phyloP scores from a whole-genome alignment of 768 basidiomycete species.

The Suillus tomentosus region DNA sequence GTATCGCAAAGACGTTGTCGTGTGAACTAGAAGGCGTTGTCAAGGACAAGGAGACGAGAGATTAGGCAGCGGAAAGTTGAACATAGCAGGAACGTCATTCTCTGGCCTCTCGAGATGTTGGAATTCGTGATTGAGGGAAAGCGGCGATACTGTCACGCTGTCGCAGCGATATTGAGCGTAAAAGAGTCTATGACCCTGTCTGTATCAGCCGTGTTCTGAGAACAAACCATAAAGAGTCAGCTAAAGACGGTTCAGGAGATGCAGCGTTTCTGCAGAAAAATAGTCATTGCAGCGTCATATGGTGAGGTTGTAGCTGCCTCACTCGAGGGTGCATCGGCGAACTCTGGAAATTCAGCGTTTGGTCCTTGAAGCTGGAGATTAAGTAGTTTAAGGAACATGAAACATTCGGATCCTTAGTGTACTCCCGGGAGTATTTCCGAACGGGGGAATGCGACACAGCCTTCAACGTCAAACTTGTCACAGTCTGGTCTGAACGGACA shows the following conservation, averaged over 20 bases:
- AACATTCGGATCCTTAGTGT: background rate
- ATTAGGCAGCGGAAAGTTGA: background rate
- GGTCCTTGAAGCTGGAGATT: background rate
- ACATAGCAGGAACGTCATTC: background rate
- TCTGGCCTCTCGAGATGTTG: background rate
- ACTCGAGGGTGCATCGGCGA: background rate
- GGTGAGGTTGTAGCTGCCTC: no score
- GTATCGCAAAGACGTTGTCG: background rate
- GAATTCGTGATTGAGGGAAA: background rate
- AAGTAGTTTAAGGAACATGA: background rate
- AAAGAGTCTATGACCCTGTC: background rate
- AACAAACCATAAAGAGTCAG: background rate
- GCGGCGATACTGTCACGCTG: background rate
- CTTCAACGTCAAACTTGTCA: constrained; percentile 13
- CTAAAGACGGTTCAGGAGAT: background rate
- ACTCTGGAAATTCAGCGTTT: background rate
- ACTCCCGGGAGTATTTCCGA: background rate
- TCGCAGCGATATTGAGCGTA: no score
- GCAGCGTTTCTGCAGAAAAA: no score
- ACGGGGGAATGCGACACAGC: constrained; percentile 7
- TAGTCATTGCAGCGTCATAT: no score
- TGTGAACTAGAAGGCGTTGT: background rate
- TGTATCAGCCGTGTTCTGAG: background rate
- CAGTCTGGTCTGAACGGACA: constrained; percentile 7
- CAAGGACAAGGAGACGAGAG: background rate